phyloP scores from a whole-genome alignment of 805 yeast species.

The Candida maris region DNA sequence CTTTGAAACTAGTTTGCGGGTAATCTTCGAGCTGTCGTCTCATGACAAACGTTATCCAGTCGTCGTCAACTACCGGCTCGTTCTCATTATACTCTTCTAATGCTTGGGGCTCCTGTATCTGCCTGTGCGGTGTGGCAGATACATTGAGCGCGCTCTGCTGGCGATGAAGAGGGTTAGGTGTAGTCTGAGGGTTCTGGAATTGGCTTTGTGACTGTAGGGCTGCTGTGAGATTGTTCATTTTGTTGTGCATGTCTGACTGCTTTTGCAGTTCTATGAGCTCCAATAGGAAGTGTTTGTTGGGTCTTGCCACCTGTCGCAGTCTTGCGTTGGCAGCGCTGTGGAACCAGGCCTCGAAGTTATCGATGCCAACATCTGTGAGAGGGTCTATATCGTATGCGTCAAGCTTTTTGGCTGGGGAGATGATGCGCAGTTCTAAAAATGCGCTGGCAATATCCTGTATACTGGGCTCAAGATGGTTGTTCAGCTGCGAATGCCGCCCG shows the following conservation, averaged over 20 bases:
- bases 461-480: slow-evolving; percentile 35
- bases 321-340: slow-evolving; percentile 42
- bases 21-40: slow-evolving; percentile 26
- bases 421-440: slow-evolving; percentile 55
- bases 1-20: slow-evolving; percentile 26
- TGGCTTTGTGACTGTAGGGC: slow-evolving; percentile 29
- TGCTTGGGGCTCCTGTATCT: background rate
- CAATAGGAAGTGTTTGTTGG: slow-evolving; percentile 24
- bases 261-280: slow-evolving; percentile 21
- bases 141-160: slow-evolving; percentile 11
- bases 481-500: slow-evolving; percentile 42
- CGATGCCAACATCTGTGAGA: slow-evolving; percentile 44
- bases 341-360: slow-evolving; percentile 55
- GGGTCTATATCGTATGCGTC: slow-evolving; percentile 53
- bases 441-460: slow-evolving; percentile 73
- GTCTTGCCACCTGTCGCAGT: slow-evolving; percentile 37
- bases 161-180: slow-evolving; percentile 4
- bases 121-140: slow-evolving; percentile 3
- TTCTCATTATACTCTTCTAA: slow-evolving; percentile 1
- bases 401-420: slow-evolving; percentile 53
- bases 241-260: slow-evolving; percentile 23
- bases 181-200: slow-evolving; percentile 18
- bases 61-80: slow-evolving; percentile 24
- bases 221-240: slow-evolving; percentile 32
- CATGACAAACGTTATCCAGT: slow-evolving; percentile 31